Conservation (phyloP, 805 yeast genomes). For the Spathaspora gorwiae region DNA sequence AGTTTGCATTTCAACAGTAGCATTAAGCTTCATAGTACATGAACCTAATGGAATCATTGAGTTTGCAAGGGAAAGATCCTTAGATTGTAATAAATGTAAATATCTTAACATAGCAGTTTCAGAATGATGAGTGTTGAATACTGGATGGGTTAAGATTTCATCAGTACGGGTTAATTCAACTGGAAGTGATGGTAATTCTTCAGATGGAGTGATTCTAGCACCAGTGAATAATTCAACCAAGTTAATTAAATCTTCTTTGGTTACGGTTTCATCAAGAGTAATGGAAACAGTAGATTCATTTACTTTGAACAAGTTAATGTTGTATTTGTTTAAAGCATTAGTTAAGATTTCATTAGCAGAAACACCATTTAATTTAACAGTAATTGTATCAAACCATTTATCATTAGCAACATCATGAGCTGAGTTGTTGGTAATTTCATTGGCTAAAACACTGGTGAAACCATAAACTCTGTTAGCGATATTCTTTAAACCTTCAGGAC, state of each 20-base stretch:
- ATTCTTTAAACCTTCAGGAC: conserved; percentile 75
- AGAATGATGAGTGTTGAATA: conserved; percentile 83
- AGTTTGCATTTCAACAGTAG: conserved; percentile 93
- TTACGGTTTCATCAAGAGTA: conserved; percentile 88
- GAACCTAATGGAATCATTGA: conserved; percentile 98
- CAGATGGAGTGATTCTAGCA: conserved; percentile 9
- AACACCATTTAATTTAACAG: conserved; percentile 47
- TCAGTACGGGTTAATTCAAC: conserved; percentile 50
- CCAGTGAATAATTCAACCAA: conserved; percentile 61
- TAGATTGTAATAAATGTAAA: conserved; percentile 73
- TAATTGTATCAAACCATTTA: conserved; percentile 84
- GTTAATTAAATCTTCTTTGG: conserved; percentile 52
- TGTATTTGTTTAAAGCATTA: conserved; percentile 54
- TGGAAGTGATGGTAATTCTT: conserved; percentile 49
- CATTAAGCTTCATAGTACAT: conserved; percentile 96
- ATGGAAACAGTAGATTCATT: conserved; percentile 58
- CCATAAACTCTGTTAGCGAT: conserved; percentile 79
- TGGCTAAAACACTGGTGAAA: conserved; percentile 67
- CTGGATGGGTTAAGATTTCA: conserved; percentile 60
- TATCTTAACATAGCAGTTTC: conserved; percentile 95
- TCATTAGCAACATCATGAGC: conserved; percentile 50
- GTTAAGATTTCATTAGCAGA: conserved; percentile 46
- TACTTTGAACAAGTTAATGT: conserved; percentile 74
- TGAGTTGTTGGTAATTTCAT: conserved; percentile 34
- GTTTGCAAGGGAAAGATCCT: conserved; percentile 89